These are phyloP conservation scores for Salvia hispanica DNA, from an alignment of 257 asterid genomes.

Conservation along the genomic window DNA sequence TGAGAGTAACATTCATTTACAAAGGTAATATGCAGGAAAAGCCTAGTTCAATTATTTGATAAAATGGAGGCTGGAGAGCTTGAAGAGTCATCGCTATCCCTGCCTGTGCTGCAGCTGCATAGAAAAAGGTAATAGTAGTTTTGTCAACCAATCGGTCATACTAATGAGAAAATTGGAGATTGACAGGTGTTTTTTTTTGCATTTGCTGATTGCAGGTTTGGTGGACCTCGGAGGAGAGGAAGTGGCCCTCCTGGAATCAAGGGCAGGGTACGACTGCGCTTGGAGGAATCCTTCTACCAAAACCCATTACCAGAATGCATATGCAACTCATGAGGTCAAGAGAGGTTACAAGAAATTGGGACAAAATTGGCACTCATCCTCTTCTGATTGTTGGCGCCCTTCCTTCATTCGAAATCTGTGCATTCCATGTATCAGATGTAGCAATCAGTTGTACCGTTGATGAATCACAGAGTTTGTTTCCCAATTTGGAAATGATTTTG, in stretches of 20 bases:
- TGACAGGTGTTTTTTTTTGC: background rate
- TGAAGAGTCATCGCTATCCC: slow-evolving; percentile 51
- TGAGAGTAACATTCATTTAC: slow-evolving; percentile 22
- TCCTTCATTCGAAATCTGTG: background rate
- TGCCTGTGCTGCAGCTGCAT: slow-evolving; percentile 66
- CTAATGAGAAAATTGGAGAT: background rate
- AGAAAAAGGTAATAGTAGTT: slow-evolving; percentile 50
- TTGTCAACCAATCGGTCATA: background rate
- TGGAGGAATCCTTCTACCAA: slow-evolving; percentile 90
- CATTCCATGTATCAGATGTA: background rate
- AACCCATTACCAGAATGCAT: slow-evolving; percentile 92
- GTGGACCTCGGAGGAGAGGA: slow-evolving; percentile 75
- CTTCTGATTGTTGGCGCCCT: background rate
- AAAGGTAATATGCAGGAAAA: slow-evolving; percentile 62
- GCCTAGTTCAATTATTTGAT: slow-evolving; percentile 76
- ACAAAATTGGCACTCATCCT: background rate
- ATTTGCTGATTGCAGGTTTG: slow-evolving; percentile 52
- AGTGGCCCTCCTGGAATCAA: slow-evolving; percentile 74
- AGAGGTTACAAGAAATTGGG: slow-evolving; percentile 24
- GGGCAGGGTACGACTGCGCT: slow-evolving; percentile 77
- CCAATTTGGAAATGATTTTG: background rate
- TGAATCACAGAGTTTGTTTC: slow-evolving; percentile 7
- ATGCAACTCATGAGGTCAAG: slow-evolving; percentile 45
- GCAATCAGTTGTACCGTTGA: background rate
- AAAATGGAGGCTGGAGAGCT: slow-evolving; percentile 70